These are phyloP conservation scores for Pseudogymnoascus sp. DNA, from an alignment of 2,329 filamentous ascomycete species.

Conservation along the genomic window DNA sequence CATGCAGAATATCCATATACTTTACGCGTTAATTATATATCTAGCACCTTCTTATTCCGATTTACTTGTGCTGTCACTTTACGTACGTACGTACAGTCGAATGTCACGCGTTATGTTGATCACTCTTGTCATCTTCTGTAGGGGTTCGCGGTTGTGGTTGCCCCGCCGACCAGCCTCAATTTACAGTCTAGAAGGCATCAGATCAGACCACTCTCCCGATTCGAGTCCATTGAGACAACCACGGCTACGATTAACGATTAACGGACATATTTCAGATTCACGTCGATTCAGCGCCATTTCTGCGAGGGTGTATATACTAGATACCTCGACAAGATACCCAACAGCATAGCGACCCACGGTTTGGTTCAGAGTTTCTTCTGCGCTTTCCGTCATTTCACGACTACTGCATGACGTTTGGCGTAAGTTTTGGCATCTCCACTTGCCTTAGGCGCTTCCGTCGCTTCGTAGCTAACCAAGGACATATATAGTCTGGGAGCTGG, in stretches of 20 bases:
- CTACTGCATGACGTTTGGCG: constrained; percentile 5
- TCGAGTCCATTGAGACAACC: not conserved
- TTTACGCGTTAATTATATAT: not conserved
- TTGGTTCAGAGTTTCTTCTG: not conserved
- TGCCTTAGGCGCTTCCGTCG: not conserved
- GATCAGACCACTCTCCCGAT: not conserved
- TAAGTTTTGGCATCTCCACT: not conserved
- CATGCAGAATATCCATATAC: not conserved
- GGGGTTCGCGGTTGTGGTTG: not conserved
- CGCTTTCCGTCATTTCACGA: constrained; percentile 1
- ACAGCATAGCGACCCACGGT: constrained; percentile 3
- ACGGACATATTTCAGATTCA: not conserved
- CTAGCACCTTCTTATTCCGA: not conserved
- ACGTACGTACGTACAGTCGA: not conserved
- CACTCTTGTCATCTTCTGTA: not conserved
- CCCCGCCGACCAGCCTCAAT: constrained; percentile 2
- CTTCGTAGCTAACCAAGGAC: not conserved
- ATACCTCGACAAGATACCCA: not conserved
- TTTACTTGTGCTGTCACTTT: not conserved
- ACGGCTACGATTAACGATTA: constrained; percentile 5
- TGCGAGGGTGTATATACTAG: not conserved
- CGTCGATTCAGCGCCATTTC: not conserved
- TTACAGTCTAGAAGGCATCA: constrained; percentile 5
- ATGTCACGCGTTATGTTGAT: constrained; percentile 2
- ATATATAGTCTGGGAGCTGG: constrained; percentile 4